phyloP scores from a whole-genome alignment of 805 yeast genomes.

The Phaffomyces thermotolerans region DNA sequence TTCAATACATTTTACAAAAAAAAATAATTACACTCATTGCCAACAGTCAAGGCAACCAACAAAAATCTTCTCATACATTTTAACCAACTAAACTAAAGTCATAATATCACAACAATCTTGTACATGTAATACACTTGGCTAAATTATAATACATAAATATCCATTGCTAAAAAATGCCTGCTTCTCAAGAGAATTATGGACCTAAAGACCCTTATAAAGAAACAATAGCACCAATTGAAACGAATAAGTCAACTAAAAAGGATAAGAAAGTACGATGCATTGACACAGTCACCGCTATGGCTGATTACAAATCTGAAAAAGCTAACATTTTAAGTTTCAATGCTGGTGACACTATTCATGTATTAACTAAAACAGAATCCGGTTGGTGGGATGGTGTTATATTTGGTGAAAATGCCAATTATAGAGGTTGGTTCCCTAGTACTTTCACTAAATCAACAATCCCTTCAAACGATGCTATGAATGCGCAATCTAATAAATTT shows the following conservation, averaged over 20 bases:
- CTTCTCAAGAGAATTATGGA: background rate
- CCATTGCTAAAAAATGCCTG: background rate
- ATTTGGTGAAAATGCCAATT: conserved; percentile 23
- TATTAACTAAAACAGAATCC: conserved; percentile 50
- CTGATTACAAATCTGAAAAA: conserved; percentile 47
- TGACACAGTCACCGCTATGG: conserved; percentile 53
- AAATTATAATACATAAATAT: background rate
- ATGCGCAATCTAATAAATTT: conserved; percentile 10
- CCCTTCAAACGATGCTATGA: background rate
- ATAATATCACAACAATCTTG: no score
- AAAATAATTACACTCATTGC: no score
- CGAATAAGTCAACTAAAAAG: background rate
- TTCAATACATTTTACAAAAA: no score
- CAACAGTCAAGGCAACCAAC: no score
- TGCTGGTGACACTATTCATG: conserved; percentile 67
- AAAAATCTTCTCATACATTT: no score
- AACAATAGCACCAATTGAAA: background rate
- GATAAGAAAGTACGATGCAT: conserved; percentile 24
- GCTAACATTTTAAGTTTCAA: conserved; percentile 44
- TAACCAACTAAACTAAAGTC: no score
- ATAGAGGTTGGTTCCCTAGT: conserved; percentile 84
- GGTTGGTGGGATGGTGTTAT: conserved; percentile 89
- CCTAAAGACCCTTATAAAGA: background rate
- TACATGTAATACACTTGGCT: no score
- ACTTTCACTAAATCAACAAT: conserved; percentile 41